Percentiles rank a stretch among this genome's conserved stretches.
These are phyloP conservation scores for Fusarium fracticaudum DNA, from an alignment of 2,329 filamentous ascomycete species.

Conservation along the genomic window DNA sequence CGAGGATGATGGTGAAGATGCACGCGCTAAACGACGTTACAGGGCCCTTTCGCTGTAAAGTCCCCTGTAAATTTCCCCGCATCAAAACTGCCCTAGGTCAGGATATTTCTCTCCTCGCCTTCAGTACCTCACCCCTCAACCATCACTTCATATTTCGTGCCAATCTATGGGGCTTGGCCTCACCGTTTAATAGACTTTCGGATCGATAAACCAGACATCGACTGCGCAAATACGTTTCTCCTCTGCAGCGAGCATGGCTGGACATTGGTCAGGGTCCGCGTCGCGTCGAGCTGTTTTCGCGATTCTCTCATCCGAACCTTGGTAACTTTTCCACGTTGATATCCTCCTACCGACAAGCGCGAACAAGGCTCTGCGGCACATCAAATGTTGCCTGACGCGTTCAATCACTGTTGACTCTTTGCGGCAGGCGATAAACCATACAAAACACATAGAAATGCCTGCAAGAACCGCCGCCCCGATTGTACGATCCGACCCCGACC, in stretches of 20 bases:
- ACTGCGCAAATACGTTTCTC: fast-evolving
- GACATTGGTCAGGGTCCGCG: fast-evolving
- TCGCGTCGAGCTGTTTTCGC: background rate
- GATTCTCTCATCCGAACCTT: background rate
- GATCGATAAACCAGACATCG: background rate
- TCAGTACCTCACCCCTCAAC: too few species aligned
- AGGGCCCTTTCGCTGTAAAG: background rate
- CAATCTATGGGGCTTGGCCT: background rate
- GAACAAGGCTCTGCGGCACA: background rate
- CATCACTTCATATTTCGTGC: fast-evolving
- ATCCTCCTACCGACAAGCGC: fast-evolving
- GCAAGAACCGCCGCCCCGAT: constrained; percentile 50
- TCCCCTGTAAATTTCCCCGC: too few species aligned
- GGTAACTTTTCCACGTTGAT: too few species aligned
- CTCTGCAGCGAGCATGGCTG: fast-evolving
- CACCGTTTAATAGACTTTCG: fast-evolving
- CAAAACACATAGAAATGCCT: background rate
- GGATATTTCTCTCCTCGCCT: too few species aligned
- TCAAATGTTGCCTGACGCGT: fast-evolving
- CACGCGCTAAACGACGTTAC: background rate
- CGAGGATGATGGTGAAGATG: background rate
- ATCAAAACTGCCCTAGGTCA: too few species aligned
- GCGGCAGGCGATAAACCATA: fast-evolving
- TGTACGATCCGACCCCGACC: fast-evolving
- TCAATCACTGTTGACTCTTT: background rate